These are phyloP conservation scores for Ascochyta clinopodiicola DNA, from an alignment of 2,329 filamentous ascomycete species.

Conservation along the genomic window DNA sequence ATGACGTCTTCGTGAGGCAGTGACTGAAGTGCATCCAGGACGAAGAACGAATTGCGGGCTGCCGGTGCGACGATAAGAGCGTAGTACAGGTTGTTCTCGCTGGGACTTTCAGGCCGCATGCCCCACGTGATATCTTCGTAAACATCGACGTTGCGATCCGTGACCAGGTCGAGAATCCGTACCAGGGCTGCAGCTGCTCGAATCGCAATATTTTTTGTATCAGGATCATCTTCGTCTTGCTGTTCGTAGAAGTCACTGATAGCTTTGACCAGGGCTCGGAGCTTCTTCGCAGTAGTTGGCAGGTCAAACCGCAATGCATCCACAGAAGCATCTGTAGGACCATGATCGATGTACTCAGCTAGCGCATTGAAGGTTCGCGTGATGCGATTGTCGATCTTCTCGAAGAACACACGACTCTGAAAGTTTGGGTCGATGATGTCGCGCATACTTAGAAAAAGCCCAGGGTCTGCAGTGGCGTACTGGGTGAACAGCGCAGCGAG, in stretches of 20 bases:
- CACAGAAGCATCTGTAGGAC: constrained; percentile 31
- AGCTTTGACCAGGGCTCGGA: constrained; percentile 34
- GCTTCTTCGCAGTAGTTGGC: constrained; percentile 38
- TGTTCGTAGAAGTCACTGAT: constrained; percentile 38
- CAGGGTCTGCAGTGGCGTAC: constrained; percentile 36
- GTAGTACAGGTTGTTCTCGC: constrained; percentile 42
- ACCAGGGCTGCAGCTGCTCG: constrained; percentile 40
- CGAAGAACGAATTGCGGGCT: constrained; percentile 31
- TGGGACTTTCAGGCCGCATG: constrained; percentile 32
- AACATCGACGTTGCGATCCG: constrained; percentile 40
- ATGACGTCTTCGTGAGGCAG: constrained; percentile 42
- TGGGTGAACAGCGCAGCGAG: constrained; percentile 38
- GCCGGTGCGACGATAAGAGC: constrained; percentile 35
- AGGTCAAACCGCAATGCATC: constrained; percentile 37
- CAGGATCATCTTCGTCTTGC: constrained; percentile 29
- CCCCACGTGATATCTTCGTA: constrained; percentile 42
- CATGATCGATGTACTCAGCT: constrained; percentile 39
- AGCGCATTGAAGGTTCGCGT: constrained; percentile 36
- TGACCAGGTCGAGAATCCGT: constrained; percentile 42
- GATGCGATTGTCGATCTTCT: constrained; percentile 43
- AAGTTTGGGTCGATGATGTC: constrained; percentile 42
- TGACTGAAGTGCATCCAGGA: constrained; percentile 35
- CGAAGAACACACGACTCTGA: constrained; percentile 43
- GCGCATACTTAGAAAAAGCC: constrained; percentile 36
- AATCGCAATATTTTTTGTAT: constrained; percentile 30